Evolutionary conservation across 1,284 basidiomycete species (phyloP).

Genomic region (Naganishia sp.): DNA sequence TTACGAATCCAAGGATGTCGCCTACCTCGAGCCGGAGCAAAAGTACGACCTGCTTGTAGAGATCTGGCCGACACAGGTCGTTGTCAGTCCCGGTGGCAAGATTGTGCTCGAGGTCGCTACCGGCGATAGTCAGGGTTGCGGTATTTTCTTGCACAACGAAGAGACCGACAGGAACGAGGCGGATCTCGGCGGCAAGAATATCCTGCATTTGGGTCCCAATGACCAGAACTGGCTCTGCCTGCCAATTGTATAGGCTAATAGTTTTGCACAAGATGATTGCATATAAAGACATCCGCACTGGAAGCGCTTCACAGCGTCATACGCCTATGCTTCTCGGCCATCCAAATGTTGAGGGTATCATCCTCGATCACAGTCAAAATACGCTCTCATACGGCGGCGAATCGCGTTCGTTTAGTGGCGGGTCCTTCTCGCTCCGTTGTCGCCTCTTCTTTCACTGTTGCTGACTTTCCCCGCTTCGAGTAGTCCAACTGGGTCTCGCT

Average conservation of each 20-base stretch:
- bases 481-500: too few relatives aligned
- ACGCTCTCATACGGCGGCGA: too few relatives aligned
- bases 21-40: constrained; percentile 37
- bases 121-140: constrained; percentile 37
- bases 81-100: constrained; percentile 40
- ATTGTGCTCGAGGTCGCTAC: constrained; percentile 43
- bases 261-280: neutral
- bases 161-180: constrained; percentile 28
- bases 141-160: constrained; percentile 38
- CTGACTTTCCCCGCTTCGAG: too few relatives aligned
- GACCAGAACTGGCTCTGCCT: constrained; percentile 32
- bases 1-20: constrained; percentile 41
- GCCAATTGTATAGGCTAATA: constrained; percentile 28
- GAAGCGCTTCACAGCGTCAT: neutral
- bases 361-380: too few relatives aligned
- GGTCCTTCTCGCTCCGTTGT: too few relatives aligned
- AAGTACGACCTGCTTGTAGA: constrained; percentile 44
- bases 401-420: too few relatives aligned
- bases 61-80: constrained; percentile 48
- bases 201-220: constrained; percentile 27
- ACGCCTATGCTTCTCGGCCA: too few relatives aligned
- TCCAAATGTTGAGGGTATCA: too few relatives aligned
- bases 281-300: neutral
- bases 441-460: too few relatives aligned
- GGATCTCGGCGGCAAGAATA: constrained; percentile 31